phyloP scores from a whole-genome alignment of 345 rosid species.

The Brassica juncea region DNA sequence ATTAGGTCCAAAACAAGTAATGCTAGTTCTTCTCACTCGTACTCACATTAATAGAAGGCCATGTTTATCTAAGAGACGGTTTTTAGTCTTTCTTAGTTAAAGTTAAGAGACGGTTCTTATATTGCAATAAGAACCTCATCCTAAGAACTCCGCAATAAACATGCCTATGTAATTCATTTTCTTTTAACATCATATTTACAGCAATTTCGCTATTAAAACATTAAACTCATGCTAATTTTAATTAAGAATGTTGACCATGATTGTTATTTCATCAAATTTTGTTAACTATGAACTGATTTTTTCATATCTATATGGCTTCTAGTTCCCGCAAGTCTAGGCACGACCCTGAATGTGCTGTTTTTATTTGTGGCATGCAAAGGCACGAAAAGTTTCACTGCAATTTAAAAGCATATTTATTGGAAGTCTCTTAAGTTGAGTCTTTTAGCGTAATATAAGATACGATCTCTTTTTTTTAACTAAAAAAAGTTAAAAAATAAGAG shows the following conservation, averaged over 20 bases:
- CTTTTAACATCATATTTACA: background rate
- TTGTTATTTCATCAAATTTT: background rate
- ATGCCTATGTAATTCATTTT: too few relatives aligned
- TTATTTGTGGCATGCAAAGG: slow-evolving; percentile 29
- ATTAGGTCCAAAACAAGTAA: background rate
- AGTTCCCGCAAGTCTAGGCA: background rate
- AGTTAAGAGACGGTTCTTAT: too few relatives aligned
- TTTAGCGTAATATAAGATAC: too few relatives aligned
- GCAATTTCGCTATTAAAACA: background rate
- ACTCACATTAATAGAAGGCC: background rate
- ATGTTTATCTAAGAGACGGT: too few relatives aligned
- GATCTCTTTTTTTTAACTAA: too few relatives aligned
- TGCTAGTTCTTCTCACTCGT: background rate
- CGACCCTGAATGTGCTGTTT: slow-evolving; percentile 24
- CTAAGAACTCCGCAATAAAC: too few relatives aligned
- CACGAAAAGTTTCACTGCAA: slow-evolving; percentile 11
- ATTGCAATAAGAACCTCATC: too few relatives aligned
- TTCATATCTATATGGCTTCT: background rate
- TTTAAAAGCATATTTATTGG: background rate
- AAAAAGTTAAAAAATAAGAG: too few relatives aligned
- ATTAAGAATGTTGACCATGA: background rate
- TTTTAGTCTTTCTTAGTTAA: too few relatives aligned
- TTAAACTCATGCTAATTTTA: too few relatives aligned
- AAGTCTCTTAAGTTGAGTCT: too few relatives aligned
- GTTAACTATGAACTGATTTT: background rate